Evolutionary conservation across 2,329 filamentous ascomycete species (phyloP).

Genomic region (Ophiostoma novo-ulmi): DNA sequence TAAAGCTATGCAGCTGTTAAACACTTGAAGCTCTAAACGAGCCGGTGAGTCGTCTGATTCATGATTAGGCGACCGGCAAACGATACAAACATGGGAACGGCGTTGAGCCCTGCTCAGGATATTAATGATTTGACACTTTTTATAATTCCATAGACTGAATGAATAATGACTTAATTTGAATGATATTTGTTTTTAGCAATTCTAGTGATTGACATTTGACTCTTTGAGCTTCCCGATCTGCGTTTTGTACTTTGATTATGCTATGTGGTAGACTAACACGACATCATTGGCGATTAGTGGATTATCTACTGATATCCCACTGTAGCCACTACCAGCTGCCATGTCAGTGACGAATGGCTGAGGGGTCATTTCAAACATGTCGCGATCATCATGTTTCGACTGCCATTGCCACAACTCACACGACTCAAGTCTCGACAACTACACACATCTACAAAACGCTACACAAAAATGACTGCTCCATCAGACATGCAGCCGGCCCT

Average conservation of each 20-base stretch:
- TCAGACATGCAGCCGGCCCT: constrained; percentile 22
- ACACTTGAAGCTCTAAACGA: no score
- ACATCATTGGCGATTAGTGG: not conserved
- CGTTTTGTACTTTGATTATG: not conserved
- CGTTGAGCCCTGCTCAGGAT: not conserved
- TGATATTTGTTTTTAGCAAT: not conserved
- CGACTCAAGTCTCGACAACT: no score
- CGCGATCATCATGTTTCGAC: not conserved
- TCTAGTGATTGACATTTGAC: not conserved
- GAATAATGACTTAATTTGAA: not conserved
- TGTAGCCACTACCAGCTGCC: not conserved
- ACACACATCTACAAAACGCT: not conserved
- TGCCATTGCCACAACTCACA: no score
- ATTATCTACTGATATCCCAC: not conserved
- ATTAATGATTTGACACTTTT: not conserved
- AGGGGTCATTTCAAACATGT: not conserved
- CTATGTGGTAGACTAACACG: not conserved
- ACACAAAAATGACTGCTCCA: not conserved
- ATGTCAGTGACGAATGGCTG: not conserved
- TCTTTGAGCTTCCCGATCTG: not conserved
- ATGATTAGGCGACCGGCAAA: not conserved
- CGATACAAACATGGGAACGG: not conserved
- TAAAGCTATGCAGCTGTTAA: not conserved
- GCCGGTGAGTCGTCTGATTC: not conserved
- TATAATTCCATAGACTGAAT: not conserved